Evolutionary conservation across 2,329 filamentous ascomycete genomes (phyloP).

Genomic region (Aspergillus novoparasiticus): DNA sequence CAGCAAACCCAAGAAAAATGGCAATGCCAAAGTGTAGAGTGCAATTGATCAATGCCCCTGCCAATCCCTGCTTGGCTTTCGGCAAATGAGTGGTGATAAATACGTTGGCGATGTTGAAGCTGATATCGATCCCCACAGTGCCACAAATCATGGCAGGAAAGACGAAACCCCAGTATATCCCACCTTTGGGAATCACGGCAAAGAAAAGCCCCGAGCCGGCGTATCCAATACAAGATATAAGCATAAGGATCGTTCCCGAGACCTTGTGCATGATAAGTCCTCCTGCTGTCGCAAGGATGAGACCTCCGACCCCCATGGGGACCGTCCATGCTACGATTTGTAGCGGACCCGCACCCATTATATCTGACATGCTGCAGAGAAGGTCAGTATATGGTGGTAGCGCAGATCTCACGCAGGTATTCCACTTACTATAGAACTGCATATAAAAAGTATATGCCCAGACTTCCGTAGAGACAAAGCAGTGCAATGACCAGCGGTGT

Average conservation of each 20-base stretch:
- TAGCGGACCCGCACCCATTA: conserved; percentile 62
- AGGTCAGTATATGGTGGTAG: background rate
- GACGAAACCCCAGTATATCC: conserved; percentile 71
- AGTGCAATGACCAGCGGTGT: conserved; percentile 62
- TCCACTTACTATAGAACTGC: conserved; percentile 64
- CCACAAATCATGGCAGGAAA: conserved; percentile 65
- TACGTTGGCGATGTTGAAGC: conserved; percentile 74
- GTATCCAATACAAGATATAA: conserved; percentile 64
- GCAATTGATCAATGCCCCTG: conserved; percentile 71
- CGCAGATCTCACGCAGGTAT: too few relatives aligned
- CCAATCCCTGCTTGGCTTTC: conserved; percentile 67
- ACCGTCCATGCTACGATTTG: conserved; percentile 69
- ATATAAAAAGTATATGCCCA: conserved; percentile 71
- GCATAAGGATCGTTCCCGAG: conserved; percentile 63
- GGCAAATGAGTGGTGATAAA: conserved; percentile 76
- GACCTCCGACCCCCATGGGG: conserved; percentile 69
- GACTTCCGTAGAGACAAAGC: conserved; percentile 68
- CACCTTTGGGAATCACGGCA: conserved; percentile 61
- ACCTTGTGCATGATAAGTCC: conserved; percentile 70
- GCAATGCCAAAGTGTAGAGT: conserved; percentile 73
- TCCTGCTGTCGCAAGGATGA: conserved; percentile 63
- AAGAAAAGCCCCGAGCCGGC: conserved; percentile 63
- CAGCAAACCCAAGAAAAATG: conserved; percentile 70
- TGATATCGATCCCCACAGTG: conserved; percentile 74
- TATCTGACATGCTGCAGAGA: conserved; percentile 57